Evolutionary conservation across 2,329 filamentous ascomycete genomes (phyloP).

Genomic region (Stagonosporopsis rhizophila): DNA sequence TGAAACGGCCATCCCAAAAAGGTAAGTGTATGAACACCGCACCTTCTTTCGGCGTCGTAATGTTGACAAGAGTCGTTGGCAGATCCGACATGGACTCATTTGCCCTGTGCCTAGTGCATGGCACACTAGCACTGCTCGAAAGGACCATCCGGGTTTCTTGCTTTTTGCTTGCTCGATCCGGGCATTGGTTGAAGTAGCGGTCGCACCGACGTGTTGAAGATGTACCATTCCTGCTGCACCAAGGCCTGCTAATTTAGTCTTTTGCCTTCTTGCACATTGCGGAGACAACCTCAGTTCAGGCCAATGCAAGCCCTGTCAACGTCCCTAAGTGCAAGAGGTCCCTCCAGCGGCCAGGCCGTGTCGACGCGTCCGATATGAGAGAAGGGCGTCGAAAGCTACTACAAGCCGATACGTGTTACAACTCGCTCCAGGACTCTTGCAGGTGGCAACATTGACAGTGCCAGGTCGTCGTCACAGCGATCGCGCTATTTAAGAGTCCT

Average conservation of each 20-base stretch:
- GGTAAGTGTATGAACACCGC: background rate
- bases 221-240: background rate
- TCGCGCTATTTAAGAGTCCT: background rate
- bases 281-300: background rate
- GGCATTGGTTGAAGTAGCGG: background rate
- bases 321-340: background rate
- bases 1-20: background rate
- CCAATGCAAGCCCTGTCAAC: background rate
- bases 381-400: background rate
- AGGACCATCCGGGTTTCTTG: background rate
- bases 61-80: background rate
- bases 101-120: background rate
- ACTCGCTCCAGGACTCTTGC: background rate
- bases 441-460: background rate
- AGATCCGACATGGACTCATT: background rate
- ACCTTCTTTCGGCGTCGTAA: background rate
- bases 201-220: background rate
- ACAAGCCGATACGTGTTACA: background rate
- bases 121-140: background rate
- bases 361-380: background rate
- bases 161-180: background rate
- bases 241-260: background rate
- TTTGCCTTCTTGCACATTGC: background rate
- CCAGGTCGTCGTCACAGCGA: background rate
- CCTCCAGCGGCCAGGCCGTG: background rate